These are phyloP conservation scores for Citrus cavaleriei DNA, from an alignment of 345 rosid genomes.

Conservation along the genomic window DNA sequence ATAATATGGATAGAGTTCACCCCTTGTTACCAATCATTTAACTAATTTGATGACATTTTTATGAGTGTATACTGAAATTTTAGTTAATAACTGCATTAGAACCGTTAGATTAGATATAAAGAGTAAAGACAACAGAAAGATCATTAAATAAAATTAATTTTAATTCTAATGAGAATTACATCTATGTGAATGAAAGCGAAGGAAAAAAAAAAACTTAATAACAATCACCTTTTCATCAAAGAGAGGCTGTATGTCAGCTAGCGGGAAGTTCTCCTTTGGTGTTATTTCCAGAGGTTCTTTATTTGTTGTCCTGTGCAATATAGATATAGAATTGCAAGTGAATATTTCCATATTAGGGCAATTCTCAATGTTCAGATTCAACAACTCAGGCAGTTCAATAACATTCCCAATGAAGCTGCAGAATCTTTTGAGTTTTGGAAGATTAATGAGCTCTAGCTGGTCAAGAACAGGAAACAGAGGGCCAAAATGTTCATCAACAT, in stretches of 20 bases:
- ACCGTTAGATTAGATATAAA: no score
- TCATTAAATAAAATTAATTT: no score
- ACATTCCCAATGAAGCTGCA: background rate
- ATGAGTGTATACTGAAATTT: no score
- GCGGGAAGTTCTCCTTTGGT: background rate
- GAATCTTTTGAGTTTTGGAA: constrained; percentile 3
- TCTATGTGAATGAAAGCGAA: background rate
- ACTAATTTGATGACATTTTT: no score
- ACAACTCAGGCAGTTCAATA: constrained; percentile 4
- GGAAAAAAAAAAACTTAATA: no score
- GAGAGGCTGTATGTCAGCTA: background rate
- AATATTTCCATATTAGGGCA: constrained; percentile 13
- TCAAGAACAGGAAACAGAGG: no score
- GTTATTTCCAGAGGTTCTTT: background rate
- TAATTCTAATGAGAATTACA: background rate
- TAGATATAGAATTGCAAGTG: background rate
- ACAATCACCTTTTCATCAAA: background rate
- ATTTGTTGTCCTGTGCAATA: no score
- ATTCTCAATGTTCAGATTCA: background rate
- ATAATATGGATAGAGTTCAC: no score
- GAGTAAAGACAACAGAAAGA: no score
- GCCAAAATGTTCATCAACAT: background rate
- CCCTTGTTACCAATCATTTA: no score
- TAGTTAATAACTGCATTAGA: no score
- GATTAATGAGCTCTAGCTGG: no score